Base-by-base conservation (phyloP, 768 basidiomycete genomes). In the Pluteus cervinus region DNA sequence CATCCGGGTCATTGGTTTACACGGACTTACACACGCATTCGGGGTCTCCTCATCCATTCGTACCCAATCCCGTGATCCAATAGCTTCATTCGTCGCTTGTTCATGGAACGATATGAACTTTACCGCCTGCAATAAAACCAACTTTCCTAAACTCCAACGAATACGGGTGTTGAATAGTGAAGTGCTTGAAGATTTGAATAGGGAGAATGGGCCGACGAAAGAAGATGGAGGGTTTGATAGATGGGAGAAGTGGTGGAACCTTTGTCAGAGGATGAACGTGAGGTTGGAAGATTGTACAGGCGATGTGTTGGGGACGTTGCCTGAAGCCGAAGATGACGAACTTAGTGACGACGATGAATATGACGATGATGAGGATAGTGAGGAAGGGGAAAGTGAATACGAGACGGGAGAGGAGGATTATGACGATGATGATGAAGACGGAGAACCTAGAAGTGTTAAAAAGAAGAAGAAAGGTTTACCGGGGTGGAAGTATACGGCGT, bases 251-350 rank as follows among this genome's bases (percentile, higher is more conserved):
- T 87, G 86, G 86, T 82, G 76, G 73, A 65, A 64, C 10, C 62
- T 58, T 46, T 81, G 75, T 44, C 44, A 59, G 1, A 43, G 47
- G 14, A 63, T 71, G 52, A 68, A 73, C 1, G 59, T 86, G 4
- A 56, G 79, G 29, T 52, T 88, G 34, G 84, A 88, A 57, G 86
- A 88, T 54, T 87, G 85, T 49, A 86, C 86, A 0, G 85, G 82
- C 0, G 73, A 63, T 9, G 46, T 65, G 36, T 57, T 88, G 24
- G 86, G 86, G 0, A 65, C 60, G 1, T 48, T 75, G 18, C 73
- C 71, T 6, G 48, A 56, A 25, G 59, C 61, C 29, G 63, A 61
- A 8, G 54, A 46, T 2, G 54, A 49, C 1, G 53, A 43, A 1
- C 23, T 33, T 24, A 49, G 52, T 8, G 53, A 49, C 3, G 47